phyloP scores from a whole-genome alignment of 805 yeast species.

The Myxozyma monticola region DNA sequence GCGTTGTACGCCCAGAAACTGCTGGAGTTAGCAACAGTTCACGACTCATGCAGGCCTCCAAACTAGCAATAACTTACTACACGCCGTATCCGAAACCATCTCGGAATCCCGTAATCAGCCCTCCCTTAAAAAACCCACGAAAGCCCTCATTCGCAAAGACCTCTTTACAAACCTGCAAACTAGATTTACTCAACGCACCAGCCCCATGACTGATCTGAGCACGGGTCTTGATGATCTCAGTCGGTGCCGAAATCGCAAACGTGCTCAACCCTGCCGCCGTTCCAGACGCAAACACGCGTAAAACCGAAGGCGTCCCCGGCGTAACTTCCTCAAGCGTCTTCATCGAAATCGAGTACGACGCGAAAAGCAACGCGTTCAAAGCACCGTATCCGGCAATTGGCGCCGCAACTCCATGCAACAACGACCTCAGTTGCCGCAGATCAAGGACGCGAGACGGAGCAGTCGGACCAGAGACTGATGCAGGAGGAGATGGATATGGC shows the following conservation, averaged over 20 bases:
- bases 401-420: conserved; percentile 33
- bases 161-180: conserved; percentile 22
- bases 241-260: conserved; percentile 31
- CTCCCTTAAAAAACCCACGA: conserved; percentile 31
- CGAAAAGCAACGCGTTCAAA: conserved; percentile 27
- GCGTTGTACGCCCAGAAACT: conserved; percentile 27
- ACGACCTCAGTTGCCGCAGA: conserved; percentile 1
- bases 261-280: conserved; percentile 32
- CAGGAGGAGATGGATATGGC: too few relatives aligned
- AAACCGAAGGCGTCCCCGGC: conserved; percentile 9
- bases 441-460: neutral
- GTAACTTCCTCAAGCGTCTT: conserved; percentile 2
- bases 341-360: conserved; percentile 19
- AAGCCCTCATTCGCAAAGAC: conserved; percentile 25
- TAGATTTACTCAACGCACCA: conserved; percentile 7
- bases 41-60: neutral
- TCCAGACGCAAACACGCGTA: conserved; percentile 28
- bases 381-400: conserved; percentile 34
- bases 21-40: neutral
- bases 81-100: conserved; percentile 35
- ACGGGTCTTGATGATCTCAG: conserved; percentile 31
- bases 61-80: conserved; percentile 24
- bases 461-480: neutral
- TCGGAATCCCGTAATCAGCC: conserved; percentile 28
- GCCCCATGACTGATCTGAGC: conserved; percentile 27